phyloP scores from a whole-genome alignment of 1,139 yeast species.

The Geotrichum citri-aurantii region DNA sequence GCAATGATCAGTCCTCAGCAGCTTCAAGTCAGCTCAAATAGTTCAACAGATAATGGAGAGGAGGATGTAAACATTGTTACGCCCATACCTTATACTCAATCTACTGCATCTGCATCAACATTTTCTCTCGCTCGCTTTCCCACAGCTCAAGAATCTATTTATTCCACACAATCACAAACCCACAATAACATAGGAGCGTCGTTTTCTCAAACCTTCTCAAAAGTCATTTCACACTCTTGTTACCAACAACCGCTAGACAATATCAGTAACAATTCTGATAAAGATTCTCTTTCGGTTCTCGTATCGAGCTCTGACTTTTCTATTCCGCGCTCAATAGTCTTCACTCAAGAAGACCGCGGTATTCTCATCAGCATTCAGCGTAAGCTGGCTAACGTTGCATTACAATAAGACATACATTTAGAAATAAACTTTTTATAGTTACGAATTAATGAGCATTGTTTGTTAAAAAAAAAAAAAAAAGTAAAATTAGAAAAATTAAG shows the following conservation, averaged over 20 bases:
- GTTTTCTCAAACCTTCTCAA: neutral
- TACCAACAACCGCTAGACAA: neutral
- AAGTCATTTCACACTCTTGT: neutral
- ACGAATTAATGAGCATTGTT: neutral
- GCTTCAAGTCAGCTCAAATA: neutral
- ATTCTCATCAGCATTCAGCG: slow-evolving; percentile 13
- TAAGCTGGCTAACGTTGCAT: slow-evolving; percentile 4
- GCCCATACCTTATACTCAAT: neutral
- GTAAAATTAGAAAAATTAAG: neutral
- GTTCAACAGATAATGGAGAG: neutral
- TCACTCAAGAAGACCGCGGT: slow-evolving; percentile 9
- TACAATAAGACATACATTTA: neutral
- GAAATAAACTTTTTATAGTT: neutral
- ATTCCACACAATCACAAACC: neutral
- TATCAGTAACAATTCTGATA: neutral
- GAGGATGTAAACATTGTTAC: neutral
- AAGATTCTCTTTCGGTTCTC: neutral
- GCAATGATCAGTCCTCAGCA: neutral
- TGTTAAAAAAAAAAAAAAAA: neutral
- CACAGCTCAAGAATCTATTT: neutral
- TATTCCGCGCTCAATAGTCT: neutral
- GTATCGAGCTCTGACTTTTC: neutral
- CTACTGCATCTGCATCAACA: neutral
- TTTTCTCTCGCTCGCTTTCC: neutral
- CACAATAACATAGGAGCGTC: neutral